Conservation (phyloP, 1,284 basidiomycete species). For the Apiotrichum gracile region DNA sequence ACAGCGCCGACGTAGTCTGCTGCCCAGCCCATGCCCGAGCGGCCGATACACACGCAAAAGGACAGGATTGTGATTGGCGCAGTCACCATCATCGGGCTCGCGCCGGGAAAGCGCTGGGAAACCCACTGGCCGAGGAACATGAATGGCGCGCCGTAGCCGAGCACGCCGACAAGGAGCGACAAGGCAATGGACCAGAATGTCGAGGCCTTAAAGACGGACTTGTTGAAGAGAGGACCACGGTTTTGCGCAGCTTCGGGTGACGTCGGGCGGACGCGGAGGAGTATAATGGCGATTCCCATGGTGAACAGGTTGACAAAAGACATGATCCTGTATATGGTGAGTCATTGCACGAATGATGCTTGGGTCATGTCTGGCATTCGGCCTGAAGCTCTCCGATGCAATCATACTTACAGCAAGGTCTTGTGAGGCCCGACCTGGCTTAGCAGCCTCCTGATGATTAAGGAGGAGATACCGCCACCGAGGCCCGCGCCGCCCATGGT, state of each 20-base stretch:
- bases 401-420: constrained; percentile 27
- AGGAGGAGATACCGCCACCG: constrained; percentile 23
- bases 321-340: constrained; percentile 24
- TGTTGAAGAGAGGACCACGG: constrained; percentile 28
- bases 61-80: constrained; percentile 10
- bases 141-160: constrained; percentile 31
- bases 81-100: constrained; percentile 14
- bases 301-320: constrained; percentile 28
- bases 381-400: too few species aligned
- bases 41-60: constrained; percentile 8
- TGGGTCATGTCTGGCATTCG: too few species aligned
- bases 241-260: constrained; percentile 28
- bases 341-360: neutral
- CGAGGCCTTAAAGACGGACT: neutral
- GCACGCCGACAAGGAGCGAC: constrained; percentile 21
- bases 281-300: constrained; percentile 19
- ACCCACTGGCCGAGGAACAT: constrained; percentile 23
- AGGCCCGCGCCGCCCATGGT: constrained; percentile 36
- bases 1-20: constrained; percentile 9
- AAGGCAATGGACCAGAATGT: constrained; percentile 23
- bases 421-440: constrained; percentile 23
- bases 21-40: constrained; percentile 6
- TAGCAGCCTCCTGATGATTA: constrained; percentile 26
- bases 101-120: constrained; percentile 13
- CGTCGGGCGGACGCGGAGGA: constrained; percentile 29